Evolutionary conservation across 768 basidiomycete genomes (phyloP).

Genomic region (Royoungia palumana): DNA sequence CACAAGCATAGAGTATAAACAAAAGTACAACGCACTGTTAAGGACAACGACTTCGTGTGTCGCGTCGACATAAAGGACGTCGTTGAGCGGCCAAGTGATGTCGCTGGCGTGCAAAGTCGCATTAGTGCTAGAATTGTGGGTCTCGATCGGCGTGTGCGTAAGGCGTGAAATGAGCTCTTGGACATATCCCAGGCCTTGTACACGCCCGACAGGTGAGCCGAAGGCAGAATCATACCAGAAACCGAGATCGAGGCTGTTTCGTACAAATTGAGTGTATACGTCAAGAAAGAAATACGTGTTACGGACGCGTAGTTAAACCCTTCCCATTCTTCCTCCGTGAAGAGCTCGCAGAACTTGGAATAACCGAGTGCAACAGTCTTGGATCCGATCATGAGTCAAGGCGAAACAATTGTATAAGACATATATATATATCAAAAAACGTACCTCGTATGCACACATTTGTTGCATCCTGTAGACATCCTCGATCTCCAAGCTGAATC

Average conservation of each 20-base stretch:
- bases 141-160: slow-evolving; percentile 66
- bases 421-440: too few species aligned
- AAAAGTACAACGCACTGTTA: slow-evolving; percentile 50
- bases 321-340: slow-evolving; percentile 91
- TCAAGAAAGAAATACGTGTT: background rate
- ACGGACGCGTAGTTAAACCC: slow-evolving; percentile 84
- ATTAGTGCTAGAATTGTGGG: slow-evolving; percentile 82
- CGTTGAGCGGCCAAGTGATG: slow-evolving; percentile 66
- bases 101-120: slow-evolving; percentile 69
- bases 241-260: slow-evolving; percentile 16
- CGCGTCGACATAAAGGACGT: slow-evolving; percentile 81
- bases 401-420: background rate
- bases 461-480: slow-evolving; percentile 79
- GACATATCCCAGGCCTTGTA: slow-evolving; percentile 75
- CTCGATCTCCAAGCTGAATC: slow-evolving; percentile 59
- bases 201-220: slow-evolving; percentile 75
- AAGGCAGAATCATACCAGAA: slow-evolving; percentile 66
- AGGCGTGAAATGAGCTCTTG: slow-evolving; percentile 83
- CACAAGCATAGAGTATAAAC: background rate
- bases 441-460: slow-evolving; percentile 78
- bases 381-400: background rate
- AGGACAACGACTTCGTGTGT: slow-evolving; percentile 90
- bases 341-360: slow-evolving; percentile 87
- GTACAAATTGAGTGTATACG: background rate
- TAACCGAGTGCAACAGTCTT: slow-evolving; percentile 90